Conservation (phyloP, 176 grass and related monocot species). For the Luzula sylvatica region DNA sequence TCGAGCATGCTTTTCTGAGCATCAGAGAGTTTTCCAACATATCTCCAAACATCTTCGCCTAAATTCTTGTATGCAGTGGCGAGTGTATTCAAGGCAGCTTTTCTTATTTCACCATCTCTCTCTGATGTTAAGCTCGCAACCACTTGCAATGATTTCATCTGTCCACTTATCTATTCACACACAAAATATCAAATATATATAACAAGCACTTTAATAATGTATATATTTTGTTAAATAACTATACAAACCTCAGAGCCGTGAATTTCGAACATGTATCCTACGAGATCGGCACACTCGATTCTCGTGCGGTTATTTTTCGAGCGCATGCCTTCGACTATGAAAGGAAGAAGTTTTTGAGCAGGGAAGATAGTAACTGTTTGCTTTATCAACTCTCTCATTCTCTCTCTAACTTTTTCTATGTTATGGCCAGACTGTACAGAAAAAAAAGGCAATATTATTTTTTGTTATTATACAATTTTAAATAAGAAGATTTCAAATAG, state of each 20-base stretch:
- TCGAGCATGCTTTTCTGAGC: conserved; percentile 99
- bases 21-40: conserved; percentile 97
- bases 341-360: conserved; percentile 76
- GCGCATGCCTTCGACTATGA: conserved; percentile 82
- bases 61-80: conserved; percentile 96
- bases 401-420: conserved; percentile 93
- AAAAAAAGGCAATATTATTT: not conserved
- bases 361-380: conserved; percentile 78
- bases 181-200: not conserved
- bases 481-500: not conserved
- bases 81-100: conserved; percentile 94
- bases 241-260: conserved; percentile 63
- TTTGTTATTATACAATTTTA: not conserved
- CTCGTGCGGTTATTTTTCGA: conserved; percentile 97
- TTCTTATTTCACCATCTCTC: conserved; percentile 92
- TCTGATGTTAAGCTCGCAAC: conserved; percentile 84
- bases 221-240: not conserved
- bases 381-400: conserved; percentile 95
- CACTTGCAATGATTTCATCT: conserved; percentile 90
- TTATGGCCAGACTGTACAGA: conserved; percentile 88
- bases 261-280: conserved; percentile 86
- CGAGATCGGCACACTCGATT: conserved; percentile 93
- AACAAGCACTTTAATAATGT: not conserved
- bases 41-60: conserved; percentile 93
- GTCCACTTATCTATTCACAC: conserved; percentile 70